phyloP scores from a whole-genome alignment of 176 grass and related monocot species.

The Oryza longistaminata region DNA sequence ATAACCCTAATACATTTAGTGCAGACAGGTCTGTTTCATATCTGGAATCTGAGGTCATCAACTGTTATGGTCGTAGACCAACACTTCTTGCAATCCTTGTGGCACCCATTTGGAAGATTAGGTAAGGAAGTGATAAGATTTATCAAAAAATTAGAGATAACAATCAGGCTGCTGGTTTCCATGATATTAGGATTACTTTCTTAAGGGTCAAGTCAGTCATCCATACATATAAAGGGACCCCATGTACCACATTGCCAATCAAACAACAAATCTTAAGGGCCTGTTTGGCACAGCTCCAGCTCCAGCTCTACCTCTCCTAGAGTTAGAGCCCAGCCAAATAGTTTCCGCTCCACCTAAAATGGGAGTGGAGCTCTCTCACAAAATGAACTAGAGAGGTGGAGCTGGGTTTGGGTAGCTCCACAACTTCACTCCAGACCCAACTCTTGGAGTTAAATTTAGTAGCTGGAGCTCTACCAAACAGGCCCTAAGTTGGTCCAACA shows the following conservation, averaged over 20 bases:
- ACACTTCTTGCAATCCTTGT: neutral
- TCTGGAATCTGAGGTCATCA: neutral
- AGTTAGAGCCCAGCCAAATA: too few relatives aligned
- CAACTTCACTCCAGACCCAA: too few relatives aligned
- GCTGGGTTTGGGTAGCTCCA: too few relatives aligned
- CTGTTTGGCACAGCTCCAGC: too few relatives aligned
- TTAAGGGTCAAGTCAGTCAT: neutral
- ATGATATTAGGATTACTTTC: neutral
- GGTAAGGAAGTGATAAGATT: neutral
- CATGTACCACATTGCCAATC: neutral
- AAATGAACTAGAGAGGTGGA: too few relatives aligned
- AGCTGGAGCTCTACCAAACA: too few relatives aligned
- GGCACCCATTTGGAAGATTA: neutral
- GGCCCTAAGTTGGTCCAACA: neutral
- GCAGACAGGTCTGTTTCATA: neutral
- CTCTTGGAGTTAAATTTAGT: too few relatives aligned
- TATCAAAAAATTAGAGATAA: neutral
- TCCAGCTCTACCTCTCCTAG: too few relatives aligned
- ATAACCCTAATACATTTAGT: slow-evolving; percentile 5
- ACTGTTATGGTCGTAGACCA: neutral
- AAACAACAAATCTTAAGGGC: neutral
- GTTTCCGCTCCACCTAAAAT: too few relatives aligned
- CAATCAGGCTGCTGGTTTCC: neutral
- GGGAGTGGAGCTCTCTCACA: too few relatives aligned
- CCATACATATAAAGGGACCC: neutral